A percentile compares a stretch with the other conserved stretches of the same genome.
These are phyloP conservation scores for slime mould (Dictyostelium discoideum) DNA, from an alignment of 78 protist species.

Conservation along the genomic window DNA sequence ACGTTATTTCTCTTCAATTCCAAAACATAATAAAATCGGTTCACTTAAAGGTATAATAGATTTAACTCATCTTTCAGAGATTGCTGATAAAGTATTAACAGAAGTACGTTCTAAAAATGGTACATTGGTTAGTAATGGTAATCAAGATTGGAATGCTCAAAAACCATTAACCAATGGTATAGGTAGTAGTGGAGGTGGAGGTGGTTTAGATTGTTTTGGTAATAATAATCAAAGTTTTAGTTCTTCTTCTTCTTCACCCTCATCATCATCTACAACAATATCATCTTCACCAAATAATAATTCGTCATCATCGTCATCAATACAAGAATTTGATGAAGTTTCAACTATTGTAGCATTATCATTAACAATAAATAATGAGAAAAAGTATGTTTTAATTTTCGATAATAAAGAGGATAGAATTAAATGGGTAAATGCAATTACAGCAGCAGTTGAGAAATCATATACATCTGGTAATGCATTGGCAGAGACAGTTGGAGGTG, in stretches of 20 bases:
- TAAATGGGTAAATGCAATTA: conserved; percentile 53
- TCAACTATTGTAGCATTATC: conserved; percentile 20
- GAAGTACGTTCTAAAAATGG: conserved; percentile 23
- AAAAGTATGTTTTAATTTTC: conserved; percentile 42
- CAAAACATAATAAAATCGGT: conserved; percentile 48
- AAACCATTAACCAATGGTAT: background rate
- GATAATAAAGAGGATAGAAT: conserved; percentile 41
- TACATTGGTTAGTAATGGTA: background rate
- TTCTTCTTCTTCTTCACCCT: background rate
- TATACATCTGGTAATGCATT: background rate
- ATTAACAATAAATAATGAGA: conserved; percentile 48
- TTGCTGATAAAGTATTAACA: conserved; percentile 32
- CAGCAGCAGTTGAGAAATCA: conserved; percentile 25
- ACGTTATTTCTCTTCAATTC: conserved; percentile 39
- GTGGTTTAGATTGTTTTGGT: conserved; percentile 29
- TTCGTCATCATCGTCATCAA: background rate
- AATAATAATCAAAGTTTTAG: background rate
- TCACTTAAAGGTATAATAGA: conserved; percentile 61
- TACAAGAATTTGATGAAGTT: background rate
- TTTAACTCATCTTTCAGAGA: conserved; percentile 56
- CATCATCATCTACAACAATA: background rate
- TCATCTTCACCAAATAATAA: background rate
- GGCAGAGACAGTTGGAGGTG: background rate
- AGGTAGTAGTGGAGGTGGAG: background rate
- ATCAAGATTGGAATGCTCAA: background rate